phyloP scores from a whole-genome alignment of 257 asterid species.

The Solanum neorickii region DNA sequence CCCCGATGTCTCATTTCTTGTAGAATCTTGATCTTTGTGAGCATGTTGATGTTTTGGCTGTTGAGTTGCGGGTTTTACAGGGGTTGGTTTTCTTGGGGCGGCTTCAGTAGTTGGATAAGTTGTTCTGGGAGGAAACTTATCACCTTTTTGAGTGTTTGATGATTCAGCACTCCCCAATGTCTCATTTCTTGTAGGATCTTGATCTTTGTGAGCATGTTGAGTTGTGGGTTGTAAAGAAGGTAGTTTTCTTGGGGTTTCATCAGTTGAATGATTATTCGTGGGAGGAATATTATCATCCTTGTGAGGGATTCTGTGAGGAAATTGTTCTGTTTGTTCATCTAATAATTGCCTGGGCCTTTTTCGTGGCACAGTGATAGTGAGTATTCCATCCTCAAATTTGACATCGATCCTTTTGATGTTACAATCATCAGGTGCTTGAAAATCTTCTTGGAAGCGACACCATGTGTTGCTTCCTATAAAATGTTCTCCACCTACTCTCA shows the following conservation, averaged over 20 bases:
- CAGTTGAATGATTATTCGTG: neutral
- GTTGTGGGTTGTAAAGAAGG: too few relatives aligned
- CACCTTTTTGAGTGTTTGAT: neutral
- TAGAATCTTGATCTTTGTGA: neutral
- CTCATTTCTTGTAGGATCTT: neutral
- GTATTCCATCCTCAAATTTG: slow-evolving; percentile 45
- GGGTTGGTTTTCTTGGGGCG: neutral
- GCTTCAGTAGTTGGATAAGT: neutral
- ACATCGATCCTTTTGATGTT: slow-evolving; percentile 36
- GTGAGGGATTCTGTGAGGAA: neutral
- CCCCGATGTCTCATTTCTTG: neutral
- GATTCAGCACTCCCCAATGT: neutral
- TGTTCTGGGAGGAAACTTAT: slow-evolving; percentile 9
- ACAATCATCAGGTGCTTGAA: slow-evolving; percentile 41
- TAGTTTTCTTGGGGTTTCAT: neutral
- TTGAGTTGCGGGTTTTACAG: neutral
- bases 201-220: too few relatives aligned
- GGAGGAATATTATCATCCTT: slow-evolving; percentile 12
- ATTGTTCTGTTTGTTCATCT: neutral
- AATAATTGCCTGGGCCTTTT: neutral
- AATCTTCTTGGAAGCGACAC: slow-evolving; percentile 69
- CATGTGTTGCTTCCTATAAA: slow-evolving; percentile 53
- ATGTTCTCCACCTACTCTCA: slow-evolving; percentile 56
- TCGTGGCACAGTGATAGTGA: slow-evolving; percentile 40
- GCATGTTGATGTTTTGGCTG: neutral